A percentile compares a stretch with the other conserved stretches of the same genome.
Evolutionary conservation across 192 early-diverging fungal genomes (phyloP).

Genomic region (Backusella mclennaniae): DNA sequence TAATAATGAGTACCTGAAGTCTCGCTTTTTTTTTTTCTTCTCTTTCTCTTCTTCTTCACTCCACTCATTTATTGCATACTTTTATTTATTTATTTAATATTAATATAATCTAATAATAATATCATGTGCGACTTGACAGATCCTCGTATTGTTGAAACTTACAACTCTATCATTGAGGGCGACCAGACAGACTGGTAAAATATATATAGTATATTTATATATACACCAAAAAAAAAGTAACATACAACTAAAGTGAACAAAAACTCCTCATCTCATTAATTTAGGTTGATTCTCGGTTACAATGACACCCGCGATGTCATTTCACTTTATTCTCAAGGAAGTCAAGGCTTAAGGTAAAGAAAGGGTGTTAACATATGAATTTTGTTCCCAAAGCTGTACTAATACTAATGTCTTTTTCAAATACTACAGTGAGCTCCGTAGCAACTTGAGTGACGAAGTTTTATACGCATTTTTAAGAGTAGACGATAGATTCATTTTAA

Average conservation of each 20-base stretch:
- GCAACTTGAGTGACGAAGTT: constrained; percentile 53
- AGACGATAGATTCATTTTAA: constrained; percentile 50
- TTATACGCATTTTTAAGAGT: constrained; percentile 57
- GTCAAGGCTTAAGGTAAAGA: constrained; percentile 43
- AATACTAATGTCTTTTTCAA: background rate
- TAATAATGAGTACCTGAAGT: background rate
- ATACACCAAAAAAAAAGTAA: background rate
- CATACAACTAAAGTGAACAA: background rate
- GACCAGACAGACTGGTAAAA: constrained; percentile 58
- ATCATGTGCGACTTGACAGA: constrained; percentile 60
- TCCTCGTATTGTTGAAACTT: constrained; percentile 53
- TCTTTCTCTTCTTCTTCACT: background rate
- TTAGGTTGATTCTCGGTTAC: constrained; percentile 63
- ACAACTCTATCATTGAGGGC: constrained; percentile 53
- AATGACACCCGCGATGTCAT: constrained; percentile 63
- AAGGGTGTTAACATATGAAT: background rate
- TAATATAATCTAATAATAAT: background rate
- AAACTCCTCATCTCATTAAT: constrained; percentile 2
- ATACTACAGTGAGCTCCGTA: constrained; percentile 40
- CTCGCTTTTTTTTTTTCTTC: background rate
- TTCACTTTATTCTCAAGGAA: constrained; percentile 56
- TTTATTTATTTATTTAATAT: background rate
- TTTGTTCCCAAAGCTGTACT: background rate
- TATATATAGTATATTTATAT: background rate
- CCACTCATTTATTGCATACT: background rate